Evolutionary conservation across 805 yeast genomes (phyloP), one percentile per base, ranked within the genome.

Genomic region (Priceomyces melissophilus): DNA sequence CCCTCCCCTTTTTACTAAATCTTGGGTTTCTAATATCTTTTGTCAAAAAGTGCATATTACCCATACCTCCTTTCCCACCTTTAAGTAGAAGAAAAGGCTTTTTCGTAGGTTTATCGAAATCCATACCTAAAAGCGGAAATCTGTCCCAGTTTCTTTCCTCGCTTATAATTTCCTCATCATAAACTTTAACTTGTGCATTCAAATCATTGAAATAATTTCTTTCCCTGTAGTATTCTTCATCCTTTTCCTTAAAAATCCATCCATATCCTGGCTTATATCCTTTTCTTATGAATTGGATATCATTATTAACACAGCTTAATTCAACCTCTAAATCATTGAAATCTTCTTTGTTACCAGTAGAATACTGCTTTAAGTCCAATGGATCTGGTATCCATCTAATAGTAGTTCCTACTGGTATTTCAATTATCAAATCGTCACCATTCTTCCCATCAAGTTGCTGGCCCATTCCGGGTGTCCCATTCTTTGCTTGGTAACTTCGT

Each of bases 41-140:
- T 1, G 96, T 88, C 37, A 87, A 69, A 57, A 93, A 93, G 60
- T 91, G 96, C 93, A 88, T 88, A 61, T 93, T 93, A 1, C 99
- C 99, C 68, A 91, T 72, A 0, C 99, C 99, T 14, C 98, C 98
- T 47, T 73, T 71, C 8, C 99, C 99, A 32, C 99, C 99, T 50
- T 75, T 76, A 35, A 90, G 54, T 13, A 93, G 52, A 38, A 86
- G 64, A 3, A 83, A 60, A 1, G 98, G 96, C 34, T 73, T 76
- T 2, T 74, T 74, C 0, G 87, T 71, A 12, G 82, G 79, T 46
- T 70, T 60, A 43, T 73, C 63, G 35, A 87, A 64, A 60, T 93
- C 99, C 17, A 87, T 56, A 0, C 98, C 98, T n/a, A 73, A 69
- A 3, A 85, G 43, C 0, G 98, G 98, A 52, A 90, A 82, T 36